A percentile compares a stretch with the other conserved stretches of the same genome.
These are phyloP conservation scores for Venturia effusa DNA, from an alignment of 2,329 filamentous ascomycete genomes.

Conservation along the genomic window DNA sequence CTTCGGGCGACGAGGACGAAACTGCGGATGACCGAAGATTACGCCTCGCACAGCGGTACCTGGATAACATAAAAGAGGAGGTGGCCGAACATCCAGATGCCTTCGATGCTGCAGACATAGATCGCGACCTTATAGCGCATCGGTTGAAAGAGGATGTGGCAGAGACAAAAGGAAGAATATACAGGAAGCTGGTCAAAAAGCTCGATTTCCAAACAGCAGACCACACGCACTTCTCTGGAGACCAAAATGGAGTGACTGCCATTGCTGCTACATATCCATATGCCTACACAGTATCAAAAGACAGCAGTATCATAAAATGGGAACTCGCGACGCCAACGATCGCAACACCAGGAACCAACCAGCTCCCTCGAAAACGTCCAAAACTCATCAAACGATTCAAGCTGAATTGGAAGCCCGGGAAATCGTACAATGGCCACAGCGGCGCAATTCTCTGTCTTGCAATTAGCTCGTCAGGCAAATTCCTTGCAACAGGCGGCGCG, in stretches of 20 bases:
- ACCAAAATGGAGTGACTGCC: slow-evolving; percentile 67
- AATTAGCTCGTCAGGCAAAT: slow-evolving; percentile 81
- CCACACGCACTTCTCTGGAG: slow-evolving; percentile 65
- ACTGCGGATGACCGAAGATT: slow-evolving; percentile 82
- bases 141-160: slow-evolving; percentile 83
- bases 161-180: slow-evolving; percentile 82
- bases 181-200: slow-evolving; percentile 64
- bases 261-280: slow-evolving; percentile 70
- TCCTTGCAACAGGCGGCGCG: slow-evolving; percentile 77
- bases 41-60: slow-evolving; percentile 80
- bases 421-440: slow-evolving; percentile 59
- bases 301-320: slow-evolving; percentile 81
- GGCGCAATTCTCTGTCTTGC: slow-evolving; percentile 73
- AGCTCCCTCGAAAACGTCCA: slow-evolving; percentile 49
- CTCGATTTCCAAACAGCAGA: slow-evolving; percentile 58
- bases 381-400: slow-evolving; percentile 37
- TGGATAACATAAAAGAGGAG: slow-evolving; percentile 79
- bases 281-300: slow-evolving; percentile 81
- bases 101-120: slow-evolving; percentile 90
- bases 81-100: slow-evolving; percentile 56
- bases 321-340: slow-evolving; percentile 55
- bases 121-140: slow-evolving; percentile 84
- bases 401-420: slow-evolving; percentile 18
- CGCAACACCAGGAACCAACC: slow-evolving; percentile 27
- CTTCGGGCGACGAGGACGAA: slow-evolving; percentile 68